phyloP scores from a whole-genome alignment of 176 grass and related monocot genomes.

The Paspalum vaginatum region DNA sequence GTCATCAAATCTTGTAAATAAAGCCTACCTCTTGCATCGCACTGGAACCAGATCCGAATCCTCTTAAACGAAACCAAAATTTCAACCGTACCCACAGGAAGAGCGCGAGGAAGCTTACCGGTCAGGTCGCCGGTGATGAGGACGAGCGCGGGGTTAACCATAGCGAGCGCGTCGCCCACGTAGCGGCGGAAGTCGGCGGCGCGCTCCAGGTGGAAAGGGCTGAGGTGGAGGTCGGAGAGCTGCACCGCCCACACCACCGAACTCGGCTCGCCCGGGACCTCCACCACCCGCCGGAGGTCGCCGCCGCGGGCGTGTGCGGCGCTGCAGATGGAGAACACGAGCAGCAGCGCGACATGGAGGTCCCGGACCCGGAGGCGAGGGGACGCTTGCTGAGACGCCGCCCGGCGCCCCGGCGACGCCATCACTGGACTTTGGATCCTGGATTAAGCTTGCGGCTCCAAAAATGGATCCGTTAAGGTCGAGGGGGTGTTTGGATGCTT shows the following conservation, averaged over 20 bases:
- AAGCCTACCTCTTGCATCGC: not conserved
- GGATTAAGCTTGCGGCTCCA: not conserved
- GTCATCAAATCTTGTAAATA: not conserved
- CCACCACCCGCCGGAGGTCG: conserved; percentile 40
- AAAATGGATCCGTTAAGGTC: no score
- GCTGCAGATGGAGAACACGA: not conserved
- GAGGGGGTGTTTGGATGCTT: no score
- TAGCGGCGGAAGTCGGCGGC: conserved; percentile 64
- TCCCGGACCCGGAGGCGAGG: not conserved
- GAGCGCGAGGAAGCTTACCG: not conserved
- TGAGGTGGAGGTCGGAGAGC: conserved; percentile 72
- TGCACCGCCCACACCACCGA: conserved; percentile 76
- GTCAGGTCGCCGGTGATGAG: conserved; percentile 39
- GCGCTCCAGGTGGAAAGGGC: conserved; percentile 66
- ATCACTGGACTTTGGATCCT: not conserved
- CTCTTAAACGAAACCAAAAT: not conserved
- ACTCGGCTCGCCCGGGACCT: conserved; percentile 50
- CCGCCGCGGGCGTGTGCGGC: not conserved
- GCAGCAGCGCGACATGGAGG: not conserved
- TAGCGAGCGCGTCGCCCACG: conserved; percentile 48
- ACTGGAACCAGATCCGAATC: not conserved
- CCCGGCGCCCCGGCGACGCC: not conserved
- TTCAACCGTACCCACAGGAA: not conserved
- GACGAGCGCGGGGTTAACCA: conserved; percentile 64
- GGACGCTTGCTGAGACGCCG: not conserved